Conservation (phyloP, 108 stramenopile species). For the Nannochloropsis salina region DNA sequence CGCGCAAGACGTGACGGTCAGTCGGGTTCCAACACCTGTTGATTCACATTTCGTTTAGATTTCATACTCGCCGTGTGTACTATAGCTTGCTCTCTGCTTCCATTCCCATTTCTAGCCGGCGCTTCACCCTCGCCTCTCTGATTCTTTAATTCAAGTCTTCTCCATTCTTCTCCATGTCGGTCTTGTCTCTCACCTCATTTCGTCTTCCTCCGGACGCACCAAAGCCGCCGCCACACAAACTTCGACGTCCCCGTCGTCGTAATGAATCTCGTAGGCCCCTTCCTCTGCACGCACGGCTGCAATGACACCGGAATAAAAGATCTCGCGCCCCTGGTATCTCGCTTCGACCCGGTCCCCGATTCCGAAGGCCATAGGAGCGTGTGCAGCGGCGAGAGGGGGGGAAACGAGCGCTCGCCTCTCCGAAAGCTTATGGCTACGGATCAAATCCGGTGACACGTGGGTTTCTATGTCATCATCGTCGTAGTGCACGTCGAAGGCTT, state of each 20-base stretch:
- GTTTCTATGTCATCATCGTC: slow-evolving; percentile 14
- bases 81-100: neutral
- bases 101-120: neutral
- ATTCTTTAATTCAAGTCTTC: neutral
- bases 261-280: neutral
- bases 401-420: neutral
- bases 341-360: neutral
- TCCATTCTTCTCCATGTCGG: neutral
- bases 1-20: no score
- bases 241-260: slow-evolving; percentile 10
- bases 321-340: neutral
- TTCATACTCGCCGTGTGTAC: neutral
- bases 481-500: neutral
- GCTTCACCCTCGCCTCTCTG: no score
- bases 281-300: neutral
- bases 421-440: neutral
- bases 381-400: neutral
- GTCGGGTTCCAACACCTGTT: no score
- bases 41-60: neutral
- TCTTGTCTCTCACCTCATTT: neutral
- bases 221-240: neutral
- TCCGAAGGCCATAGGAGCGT: neutral
- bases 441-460: neutral
- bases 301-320: neutral
- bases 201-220: neutral